These are phyloP conservation scores for Trichopus zeylanicus DNA, from an alignment of 116 monocot genomes.

Conservation along the genomic window DNA sequence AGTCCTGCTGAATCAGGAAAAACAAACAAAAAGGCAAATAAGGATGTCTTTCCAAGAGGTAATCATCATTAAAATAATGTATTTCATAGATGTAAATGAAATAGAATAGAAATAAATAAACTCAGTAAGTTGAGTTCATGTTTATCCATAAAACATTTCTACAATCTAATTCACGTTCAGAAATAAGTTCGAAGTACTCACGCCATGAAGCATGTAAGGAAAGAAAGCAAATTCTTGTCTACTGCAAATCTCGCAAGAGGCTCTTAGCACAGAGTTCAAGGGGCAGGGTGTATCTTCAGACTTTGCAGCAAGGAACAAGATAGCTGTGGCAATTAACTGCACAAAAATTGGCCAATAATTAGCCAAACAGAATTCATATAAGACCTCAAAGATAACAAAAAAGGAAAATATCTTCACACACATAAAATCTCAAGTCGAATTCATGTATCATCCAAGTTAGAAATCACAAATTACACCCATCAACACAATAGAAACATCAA, in stretches of 20 bases:
- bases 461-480: no score
- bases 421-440: no score
- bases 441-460: no score
- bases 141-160: no score
- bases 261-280: constrained; percentile 64
- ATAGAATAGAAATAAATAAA: no score
- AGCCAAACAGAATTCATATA: neutral
- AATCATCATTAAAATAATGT: no score
- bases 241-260: constrained; percentile 60
- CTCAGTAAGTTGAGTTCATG: neutral
- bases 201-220: constrained; percentile 40
- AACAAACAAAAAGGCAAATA: neutral
- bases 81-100: no score
- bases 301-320: constrained; percentile 76
- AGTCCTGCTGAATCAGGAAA: constrained; percentile 41
- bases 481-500: no score
- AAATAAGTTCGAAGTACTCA: constrained; percentile 30
- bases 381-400: neutral
- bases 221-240: constrained; percentile 41
- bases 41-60: no score
- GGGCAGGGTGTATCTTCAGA: constrained; percentile 82
- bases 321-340: constrained; percentile 87
- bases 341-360: constrained; percentile 1
- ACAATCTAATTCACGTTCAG: neutral
- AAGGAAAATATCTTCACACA: no score